Conservation (phyloP, 2,329 filamentous ascomycete genomes). For the Aureobasidium mangrovei region DNA sequence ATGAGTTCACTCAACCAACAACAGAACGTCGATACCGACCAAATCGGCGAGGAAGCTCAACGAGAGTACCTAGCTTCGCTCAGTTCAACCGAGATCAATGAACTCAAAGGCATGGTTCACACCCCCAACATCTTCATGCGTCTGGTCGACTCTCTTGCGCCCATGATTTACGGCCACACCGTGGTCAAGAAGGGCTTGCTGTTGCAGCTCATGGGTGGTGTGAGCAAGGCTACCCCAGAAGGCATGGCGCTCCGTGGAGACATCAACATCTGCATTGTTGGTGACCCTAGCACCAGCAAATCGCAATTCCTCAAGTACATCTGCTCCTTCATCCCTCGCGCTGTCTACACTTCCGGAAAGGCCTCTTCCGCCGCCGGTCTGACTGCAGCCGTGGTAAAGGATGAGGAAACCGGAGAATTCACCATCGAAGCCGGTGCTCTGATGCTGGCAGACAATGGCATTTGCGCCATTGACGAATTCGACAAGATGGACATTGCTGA, state of each 20-base stretch:
- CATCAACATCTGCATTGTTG: constrained; percentile 97
- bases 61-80: constrained; percentile 79
- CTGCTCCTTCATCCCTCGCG: constrained; percentile 89
- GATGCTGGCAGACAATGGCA: constrained; percentile 93
- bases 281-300: constrained; percentile 93
- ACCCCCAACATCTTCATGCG: constrained; percentile 90
- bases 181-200: constrained; percentile 96
- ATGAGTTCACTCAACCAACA: constrained; percentile 73
- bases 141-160: constrained; percentile 85
- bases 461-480: constrained; percentile 97
- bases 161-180: constrained; percentile 94
- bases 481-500: constrained; percentile 99
- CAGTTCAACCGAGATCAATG: constrained; percentile 78
- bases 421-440: constrained; percentile 97
- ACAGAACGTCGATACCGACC: constrained; percentile 55
- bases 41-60: constrained; percentile 76
- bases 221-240: constrained; percentile 83
- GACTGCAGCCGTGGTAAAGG: constrained; percentile 92
- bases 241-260: constrained; percentile 94
- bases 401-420: constrained; percentile 96
- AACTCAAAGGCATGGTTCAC: constrained; percentile 87
- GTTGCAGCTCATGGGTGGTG: constrained; percentile 90
- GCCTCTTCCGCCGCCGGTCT: constrained; percentile 95
- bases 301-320: constrained; percentile 98
- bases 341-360: constrained; percentile 96